These are phyloP conservation scores for Petunia axillaris DNA, from an alignment of 257 asterid species.

Conservation along the genomic window DNA sequence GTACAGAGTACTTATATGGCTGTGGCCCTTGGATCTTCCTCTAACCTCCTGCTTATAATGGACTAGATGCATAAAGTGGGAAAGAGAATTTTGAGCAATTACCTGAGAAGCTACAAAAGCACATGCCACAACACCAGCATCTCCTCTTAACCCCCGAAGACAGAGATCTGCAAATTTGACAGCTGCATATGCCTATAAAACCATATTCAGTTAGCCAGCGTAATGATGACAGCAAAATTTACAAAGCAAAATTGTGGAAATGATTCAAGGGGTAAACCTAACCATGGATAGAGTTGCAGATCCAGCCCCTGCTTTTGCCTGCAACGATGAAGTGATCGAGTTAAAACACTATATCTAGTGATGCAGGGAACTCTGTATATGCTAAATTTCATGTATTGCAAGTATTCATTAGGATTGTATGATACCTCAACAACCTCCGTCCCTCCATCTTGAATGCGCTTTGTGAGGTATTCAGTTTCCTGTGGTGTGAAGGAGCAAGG, in stretches of 20 bases:
- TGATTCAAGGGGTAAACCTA: conserved; percentile 22
- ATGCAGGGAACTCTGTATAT: no score
- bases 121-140: conserved; percentile 73
- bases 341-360: no score
- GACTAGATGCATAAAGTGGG: background rate
- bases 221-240: no score
- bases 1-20: no score
- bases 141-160: conserved; percentile 83
- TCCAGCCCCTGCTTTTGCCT: conserved; percentile 99
- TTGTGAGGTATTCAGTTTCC: conserved; percentile 71
- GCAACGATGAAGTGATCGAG: conserved; percentile 28
- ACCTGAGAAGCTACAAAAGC: conserved; percentile 89
- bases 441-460: conserved; percentile 95
- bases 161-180: conserved; percentile 91
- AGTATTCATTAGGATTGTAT: background rate
- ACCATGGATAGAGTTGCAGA: conserved; percentile 98
- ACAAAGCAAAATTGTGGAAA: background rate
- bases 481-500: conserved; percentile 69
- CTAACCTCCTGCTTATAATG: no score
- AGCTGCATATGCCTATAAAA: conserved; percentile 84
- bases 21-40: no score
- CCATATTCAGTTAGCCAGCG: no score
- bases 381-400: background rate
- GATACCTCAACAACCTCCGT: conserved; percentile 94
- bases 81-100: conserved; percentile 17